These are phyloP conservation scores for Chaetomium strumarium DNA, from an alignment of 2,329 filamentous ascomycete genomes.

Conservation along the genomic window DNA sequence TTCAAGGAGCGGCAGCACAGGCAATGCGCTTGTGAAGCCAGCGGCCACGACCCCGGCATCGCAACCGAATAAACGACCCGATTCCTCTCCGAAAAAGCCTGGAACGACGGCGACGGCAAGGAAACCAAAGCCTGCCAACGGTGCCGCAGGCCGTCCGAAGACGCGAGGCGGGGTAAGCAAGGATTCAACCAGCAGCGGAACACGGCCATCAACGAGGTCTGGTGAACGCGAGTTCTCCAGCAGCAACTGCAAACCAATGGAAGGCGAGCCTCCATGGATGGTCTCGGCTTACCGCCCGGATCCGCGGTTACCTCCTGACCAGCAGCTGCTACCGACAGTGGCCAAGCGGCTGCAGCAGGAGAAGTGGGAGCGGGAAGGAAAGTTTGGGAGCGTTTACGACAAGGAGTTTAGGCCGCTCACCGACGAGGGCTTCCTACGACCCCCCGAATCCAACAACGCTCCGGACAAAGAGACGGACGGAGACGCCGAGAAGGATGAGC, in stretches of 20 bases:
- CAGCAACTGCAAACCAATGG: conserved; percentile 59
- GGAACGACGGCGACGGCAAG: conserved; percentile 30
- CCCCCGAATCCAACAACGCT: conserved; percentile 34
- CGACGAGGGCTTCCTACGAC: conserved; percentile 49
- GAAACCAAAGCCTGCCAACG: conserved; percentile 40
- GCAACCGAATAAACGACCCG: conserved; percentile 36
- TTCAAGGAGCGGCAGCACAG: conserved; percentile 62
- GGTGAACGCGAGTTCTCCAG: conserved; percentile 49
- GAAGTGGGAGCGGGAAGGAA: conserved; percentile 89
- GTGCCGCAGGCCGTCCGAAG: conserved; percentile 48
- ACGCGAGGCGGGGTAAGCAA: conserved; percentile 54
- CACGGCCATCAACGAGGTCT: conserved; percentile 57
- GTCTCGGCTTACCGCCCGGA: conserved; percentile 93
- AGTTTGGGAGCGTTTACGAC: conserved; percentile 79
- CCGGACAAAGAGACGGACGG: conserved; percentile 26
- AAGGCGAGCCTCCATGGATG: conserved; percentile 95
- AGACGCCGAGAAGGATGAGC: conserved; percentile 24
- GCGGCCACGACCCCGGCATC: conserved; percentile 24
- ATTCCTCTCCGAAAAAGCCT: conserved; percentile 51
- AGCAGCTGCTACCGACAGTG: conserved; percentile 92
- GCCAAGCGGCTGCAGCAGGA: conserved; percentile 88
- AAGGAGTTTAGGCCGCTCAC: conserved; percentile 81
- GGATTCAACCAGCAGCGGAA: conserved; percentile 39
- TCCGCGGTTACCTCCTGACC: conserved; percentile 84
- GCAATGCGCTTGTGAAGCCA: conserved; percentile 48